Base-by-base conservation (phyloP, 75 land plant species). In the Larix kaempferi region DNA sequence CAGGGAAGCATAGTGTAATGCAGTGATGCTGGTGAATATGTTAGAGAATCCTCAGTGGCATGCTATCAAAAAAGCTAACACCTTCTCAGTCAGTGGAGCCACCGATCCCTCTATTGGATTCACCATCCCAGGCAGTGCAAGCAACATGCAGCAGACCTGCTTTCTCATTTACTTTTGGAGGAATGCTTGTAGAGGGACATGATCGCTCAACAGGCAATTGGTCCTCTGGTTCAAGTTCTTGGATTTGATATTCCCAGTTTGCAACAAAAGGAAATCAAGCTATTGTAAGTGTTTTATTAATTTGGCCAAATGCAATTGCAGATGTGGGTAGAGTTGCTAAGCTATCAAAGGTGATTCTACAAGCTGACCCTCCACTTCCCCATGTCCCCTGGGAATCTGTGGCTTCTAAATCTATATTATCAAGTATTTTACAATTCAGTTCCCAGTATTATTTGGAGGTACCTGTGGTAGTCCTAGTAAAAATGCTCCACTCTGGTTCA, bases 361-460 rank as follows among this genome's bases (percentile, higher is more conserved):
- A 96, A 82, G 81, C 86, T 69, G 93, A 96, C 76, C 89, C 95
- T 37, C 92, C 88, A 17, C 89, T 96, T 33, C 98, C 99, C 49
- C 98, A 94, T 80, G 91, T 92, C 10, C 71, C 94, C 22, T 96
- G 98, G 99, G 99, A 96, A 74, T 89, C 99, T 73, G 99, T 93
- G 71, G 91, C 98, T 37, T 80, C 89, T n/a, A n/a, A n/a, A n/a
- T n/a, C n/a, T 80, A 91, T 90, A 5, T 80, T 96, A 37, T 86
- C 99, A 19, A 85, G 87, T 61, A 88, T 96, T 54, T 78, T 96
- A 52, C 99, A 93, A 55, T 94, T 86, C 59, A 94, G 99, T 73
- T 90, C 97, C 76, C 95, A 94, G 82, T 94, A 84, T 72, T 94
- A 87, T 80, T 74, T 94, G 78, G 88, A 94, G 78, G 97, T 96